Evolutionary conservation across 2,329 filamentous ascomycete genomes (phyloP).

Genomic region (Tolypocladium sp.): DNA sequence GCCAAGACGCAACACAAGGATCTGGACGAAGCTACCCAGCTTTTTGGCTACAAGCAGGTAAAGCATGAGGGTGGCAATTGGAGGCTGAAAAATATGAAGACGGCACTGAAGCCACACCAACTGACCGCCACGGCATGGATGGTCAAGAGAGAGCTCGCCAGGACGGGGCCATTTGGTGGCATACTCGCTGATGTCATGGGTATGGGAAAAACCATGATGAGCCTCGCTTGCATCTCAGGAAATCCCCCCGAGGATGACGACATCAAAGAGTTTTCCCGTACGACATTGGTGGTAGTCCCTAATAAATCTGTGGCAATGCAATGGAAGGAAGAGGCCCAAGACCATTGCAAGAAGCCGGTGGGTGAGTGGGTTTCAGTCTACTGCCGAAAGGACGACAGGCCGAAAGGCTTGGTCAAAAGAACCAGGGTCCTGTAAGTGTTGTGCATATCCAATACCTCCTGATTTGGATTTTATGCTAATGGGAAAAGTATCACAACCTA

Average conservation of each 20-base stretch:
- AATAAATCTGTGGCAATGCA: constrained; percentile 11
- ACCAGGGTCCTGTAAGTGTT: background rate
- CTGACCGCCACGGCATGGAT: constrained; percentile 44
- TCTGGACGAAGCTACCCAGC: constrained; percentile 2
- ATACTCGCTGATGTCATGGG: constrained; percentile 56
- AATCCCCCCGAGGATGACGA: constrained; percentile 36
- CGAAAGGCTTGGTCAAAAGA: too few species aligned
- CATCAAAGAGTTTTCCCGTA: constrained; percentile 19
- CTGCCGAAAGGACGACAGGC: background rate
- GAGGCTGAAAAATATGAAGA: constrained; percentile 9
- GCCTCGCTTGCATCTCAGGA: constrained; percentile 63
- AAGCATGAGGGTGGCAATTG: constrained; percentile 1
- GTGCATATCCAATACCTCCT: too few species aligned
- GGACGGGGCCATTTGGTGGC: constrained; percentile 41
- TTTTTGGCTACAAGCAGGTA: constrained; percentile 12
- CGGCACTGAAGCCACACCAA: constrained; percentile 36
- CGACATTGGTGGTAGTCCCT: constrained; percentile 23
- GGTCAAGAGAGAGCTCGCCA: constrained; percentile 36
- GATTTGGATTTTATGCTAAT: too few species aligned
- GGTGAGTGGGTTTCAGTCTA: constrained; percentile 4
- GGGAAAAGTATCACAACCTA: constrained; percentile 19
- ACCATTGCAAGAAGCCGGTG: constrained; percentile 9
- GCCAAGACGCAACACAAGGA: constrained; percentile 7
- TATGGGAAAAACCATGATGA: constrained; percentile 62
- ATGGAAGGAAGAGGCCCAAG: constrained; percentile 17